phyloP scores from a whole-genome alignment of 345 rosid genomes.

The Salix arbutifolia region DNA sequence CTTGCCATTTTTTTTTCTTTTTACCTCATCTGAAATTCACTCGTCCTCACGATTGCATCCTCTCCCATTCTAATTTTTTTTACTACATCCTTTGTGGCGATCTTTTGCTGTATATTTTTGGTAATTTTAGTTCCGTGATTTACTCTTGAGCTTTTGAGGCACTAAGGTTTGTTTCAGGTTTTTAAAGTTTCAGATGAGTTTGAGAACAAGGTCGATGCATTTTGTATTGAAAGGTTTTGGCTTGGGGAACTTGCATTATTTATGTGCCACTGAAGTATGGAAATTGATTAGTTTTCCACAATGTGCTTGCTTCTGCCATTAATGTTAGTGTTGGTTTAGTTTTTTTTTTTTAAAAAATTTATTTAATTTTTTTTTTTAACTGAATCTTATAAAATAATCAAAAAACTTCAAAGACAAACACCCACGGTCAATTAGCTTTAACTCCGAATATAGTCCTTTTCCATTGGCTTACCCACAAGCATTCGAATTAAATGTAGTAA shows the following conservation, averaged over 20 bases:
- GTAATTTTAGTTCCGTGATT: background rate
- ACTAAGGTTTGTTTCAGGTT: background rate
- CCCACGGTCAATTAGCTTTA: too few relatives aligned
- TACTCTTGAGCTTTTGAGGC: background rate
- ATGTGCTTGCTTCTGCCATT: background rate
- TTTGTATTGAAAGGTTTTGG: background rate
- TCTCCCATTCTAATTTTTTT: background rate
- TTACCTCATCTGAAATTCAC: background rate
- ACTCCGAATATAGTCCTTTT: too few relatives aligned
- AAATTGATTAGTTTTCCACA: background rate
- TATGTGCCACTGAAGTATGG: background rate
- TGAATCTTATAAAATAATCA: too few relatives aligned
- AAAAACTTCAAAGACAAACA: too few relatives aligned
- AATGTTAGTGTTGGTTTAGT: too few relatives aligned
- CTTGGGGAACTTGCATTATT: background rate
- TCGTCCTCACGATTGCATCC: background rate
- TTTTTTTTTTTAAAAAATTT: too few relatives aligned
- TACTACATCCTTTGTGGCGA: background rate
- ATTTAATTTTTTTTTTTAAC: too few relatives aligned
- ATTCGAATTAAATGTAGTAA: too few relatives aligned
- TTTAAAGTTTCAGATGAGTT: background rate
- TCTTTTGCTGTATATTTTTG: background rate
- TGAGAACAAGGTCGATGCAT: background rate
- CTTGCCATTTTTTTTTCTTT: background rate
- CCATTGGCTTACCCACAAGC: too few relatives aligned